Evolutionary conservation across 2,329 filamentous ascomycete species (phyloP).

Genomic region (Alternaria alternata): DNA sequence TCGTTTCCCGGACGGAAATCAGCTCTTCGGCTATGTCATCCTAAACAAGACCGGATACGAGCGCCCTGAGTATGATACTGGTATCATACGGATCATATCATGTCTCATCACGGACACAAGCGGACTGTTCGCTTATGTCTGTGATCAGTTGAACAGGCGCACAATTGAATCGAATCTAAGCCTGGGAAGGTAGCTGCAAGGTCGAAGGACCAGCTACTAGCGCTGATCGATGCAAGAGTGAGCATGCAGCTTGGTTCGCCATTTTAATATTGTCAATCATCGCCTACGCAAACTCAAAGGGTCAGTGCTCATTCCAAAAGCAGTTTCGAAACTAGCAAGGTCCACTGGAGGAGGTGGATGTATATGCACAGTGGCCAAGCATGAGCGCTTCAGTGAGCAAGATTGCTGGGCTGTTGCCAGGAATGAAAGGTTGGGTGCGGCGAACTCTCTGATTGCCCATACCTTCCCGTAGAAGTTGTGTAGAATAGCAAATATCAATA

Average conservation of each 20-base stretch:
- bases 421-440: background rate
- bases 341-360: background rate
- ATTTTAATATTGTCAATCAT: background rate
- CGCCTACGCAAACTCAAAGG: background rate
- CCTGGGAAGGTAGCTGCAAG: background rate
- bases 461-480: background rate
- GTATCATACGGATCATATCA: background rate
- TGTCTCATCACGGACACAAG: background rate
- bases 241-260: background rate
- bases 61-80: background rate
- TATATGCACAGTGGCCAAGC: background rate
- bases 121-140: background rate
- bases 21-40: background rate
- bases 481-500: background rate
- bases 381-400: background rate
- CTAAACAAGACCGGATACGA: background rate
- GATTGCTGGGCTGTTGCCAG: background rate
- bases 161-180: background rate
- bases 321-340: background rate
- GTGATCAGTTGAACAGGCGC: background rate
- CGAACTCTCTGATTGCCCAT: background rate
- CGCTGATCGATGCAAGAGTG: background rate
- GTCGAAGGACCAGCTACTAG: background rate
- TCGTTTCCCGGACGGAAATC: background rate
- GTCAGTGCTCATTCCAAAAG: background rate